Base-by-base conservation (phyloP, 257 asterid species). In the Scutellaria baicalensis region DNA sequence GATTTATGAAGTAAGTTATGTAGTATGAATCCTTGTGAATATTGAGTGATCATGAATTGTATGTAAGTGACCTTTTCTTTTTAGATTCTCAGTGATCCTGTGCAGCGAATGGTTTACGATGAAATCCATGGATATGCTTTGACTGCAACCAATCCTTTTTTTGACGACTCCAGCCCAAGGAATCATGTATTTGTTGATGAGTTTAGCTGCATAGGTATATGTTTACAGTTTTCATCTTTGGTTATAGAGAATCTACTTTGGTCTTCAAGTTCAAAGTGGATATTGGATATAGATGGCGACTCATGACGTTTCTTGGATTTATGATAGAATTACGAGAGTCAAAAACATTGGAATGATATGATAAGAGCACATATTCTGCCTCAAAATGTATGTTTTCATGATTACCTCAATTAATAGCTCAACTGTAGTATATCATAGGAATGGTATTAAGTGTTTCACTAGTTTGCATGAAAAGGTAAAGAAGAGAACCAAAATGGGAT, bases 121-220 rank as follows among this genome's bases (percentile, higher is more conserved):
- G 96, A 94, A 81, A 91, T 94, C 71, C 97, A 94, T 73, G 99
- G 99, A 49, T 89, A 94, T 70, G 82, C 95, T 52, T 82, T 87
- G 73, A 87, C 97, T 21, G 99, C 96, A 70, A 83, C 77, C 16
- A 94, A 91, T 78, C 99, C 99, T 0, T 94, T 94, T 75, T 55
- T 88, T 9, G 96, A 88, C 40, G 97, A 89, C 81, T 85, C 96
- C 38, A 76, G 81, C 60, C 73, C 93, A 0, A 89, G 71, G 62
- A 97, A 94, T 82, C 95, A 91, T 74, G 93, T 85, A 14, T 94
- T 94, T 63, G 99, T 94, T 40, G 99, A 94, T n/a, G 99, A 94
- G 81, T 94, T 94, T 77, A 91, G 96, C 86, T 94, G 99, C 91
- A 94, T 94, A 80, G 97, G 99, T 94, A 81, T 94, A 81, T 49